Conservation (phyloP, 345 rosid genomes). For the Melaleuca quinquenervia region DNA sequence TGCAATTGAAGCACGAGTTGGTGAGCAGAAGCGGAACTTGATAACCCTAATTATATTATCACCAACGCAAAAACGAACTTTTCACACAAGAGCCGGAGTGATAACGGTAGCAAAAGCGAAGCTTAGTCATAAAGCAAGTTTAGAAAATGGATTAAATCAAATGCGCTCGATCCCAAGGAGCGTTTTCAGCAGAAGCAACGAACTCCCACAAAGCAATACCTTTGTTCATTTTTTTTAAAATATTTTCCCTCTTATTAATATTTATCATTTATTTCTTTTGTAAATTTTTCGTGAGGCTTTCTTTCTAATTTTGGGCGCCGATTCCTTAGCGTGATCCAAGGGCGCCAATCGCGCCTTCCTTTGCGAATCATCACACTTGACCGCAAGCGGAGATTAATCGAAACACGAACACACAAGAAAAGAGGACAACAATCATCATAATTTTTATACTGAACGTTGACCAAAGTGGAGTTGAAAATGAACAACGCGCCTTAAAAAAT, state of each 20-base stretch:
- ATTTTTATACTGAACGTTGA: not conserved
- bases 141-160: not conserved
- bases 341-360: conserved; percentile 36
- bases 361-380: not conserved
- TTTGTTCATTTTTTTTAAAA: not conserved
- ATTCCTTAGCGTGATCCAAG: conserved; percentile 28
- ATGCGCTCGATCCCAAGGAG: not conserved
- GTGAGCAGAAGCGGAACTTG: not conserved
- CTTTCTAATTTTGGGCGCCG: conserved; percentile 22
- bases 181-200: not conserved
- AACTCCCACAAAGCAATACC: not conserved
- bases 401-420: not conserved
- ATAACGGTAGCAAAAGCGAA: not conserved
- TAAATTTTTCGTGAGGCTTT: not conserved
- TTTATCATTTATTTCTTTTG: not conserved
- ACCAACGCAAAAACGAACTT: not conserved
- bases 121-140: not conserved
- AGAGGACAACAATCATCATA: not conserved
- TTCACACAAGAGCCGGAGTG: not conserved
- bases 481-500: not conserved
- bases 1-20: too few relatives aligned
- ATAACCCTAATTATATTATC: not conserved
- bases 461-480: not conserved
- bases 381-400: not conserved
- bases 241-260: not conserved